Percentiles rank a stretch among this genome's conserved stretches.
Conservation (phyloP, 2,329 filamentous ascomycete genomes). For the Simplicillium sp. region DNA sequence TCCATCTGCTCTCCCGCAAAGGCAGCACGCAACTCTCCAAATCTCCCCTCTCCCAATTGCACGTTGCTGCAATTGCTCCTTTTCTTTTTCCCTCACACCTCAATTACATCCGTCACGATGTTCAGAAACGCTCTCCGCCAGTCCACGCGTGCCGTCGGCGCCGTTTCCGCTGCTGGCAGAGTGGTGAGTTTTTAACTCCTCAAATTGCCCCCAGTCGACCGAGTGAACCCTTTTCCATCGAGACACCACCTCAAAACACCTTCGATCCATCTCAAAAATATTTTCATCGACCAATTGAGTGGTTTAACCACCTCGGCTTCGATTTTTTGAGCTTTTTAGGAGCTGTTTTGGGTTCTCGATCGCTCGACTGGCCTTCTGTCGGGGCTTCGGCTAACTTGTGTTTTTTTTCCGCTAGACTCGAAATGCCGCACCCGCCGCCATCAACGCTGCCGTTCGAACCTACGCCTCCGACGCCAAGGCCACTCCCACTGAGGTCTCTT, state of each 20-base stretch:
- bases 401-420: constrained; percentile 61
- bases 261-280: constrained; percentile 21
- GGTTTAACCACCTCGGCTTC: constrained; percentile 8
- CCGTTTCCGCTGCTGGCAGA: constrained; percentile 85
- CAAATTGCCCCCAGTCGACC: constrained; percentile 27
- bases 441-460: constrained; percentile 66
- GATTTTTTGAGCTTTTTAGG: constrained; percentile 20
- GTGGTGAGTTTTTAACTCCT: constrained; percentile 65
- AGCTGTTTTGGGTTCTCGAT: constrained; percentile 21
- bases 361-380: constrained; percentile 21
- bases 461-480: constrained; percentile 94
- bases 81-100: constrained; percentile 34
- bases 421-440: constrained; percentile 71
- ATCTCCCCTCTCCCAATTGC: constrained; percentile 56
- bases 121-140: constrained; percentile 98
- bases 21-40: constrained; percentile 41
- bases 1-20: constrained; percentile 35
- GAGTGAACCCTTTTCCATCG: constrained; percentile 34
- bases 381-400: constrained; percentile 45
- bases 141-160: constrained; percentile 89
- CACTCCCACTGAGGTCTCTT: constrained; percentile 94
- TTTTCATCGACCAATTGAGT: constrained; percentile 26
- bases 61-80: constrained; percentile 53
- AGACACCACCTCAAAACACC: constrained; percentile 25
- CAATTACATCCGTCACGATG: constrained; percentile 58